A percentile compares a stretch with the other conserved stretches of the same genome.
Conservation (phyloP, 352 stramenopile species). For the Globisporangium polare region DNA sequence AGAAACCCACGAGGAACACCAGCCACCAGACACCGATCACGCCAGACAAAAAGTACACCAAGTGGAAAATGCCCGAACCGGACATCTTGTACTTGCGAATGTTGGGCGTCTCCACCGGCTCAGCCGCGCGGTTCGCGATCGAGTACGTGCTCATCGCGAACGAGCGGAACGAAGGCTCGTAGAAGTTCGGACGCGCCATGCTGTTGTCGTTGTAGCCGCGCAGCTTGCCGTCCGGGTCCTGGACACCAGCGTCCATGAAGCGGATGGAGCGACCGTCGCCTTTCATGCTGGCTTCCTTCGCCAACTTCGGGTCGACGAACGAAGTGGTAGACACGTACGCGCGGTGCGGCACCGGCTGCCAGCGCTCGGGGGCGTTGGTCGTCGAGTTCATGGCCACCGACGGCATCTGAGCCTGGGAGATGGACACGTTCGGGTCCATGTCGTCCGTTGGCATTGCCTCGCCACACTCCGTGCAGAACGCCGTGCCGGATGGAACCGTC, state of each 20-base stretch:
- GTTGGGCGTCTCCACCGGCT: constrained; percentile 86
- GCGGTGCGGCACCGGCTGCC: constrained; percentile 82
- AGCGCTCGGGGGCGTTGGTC: constrained; percentile 74
- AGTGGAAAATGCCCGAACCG: constrained; percentile 75
- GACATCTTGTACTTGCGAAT: constrained; percentile 92
- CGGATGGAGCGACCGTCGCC: constrained; percentile 78
- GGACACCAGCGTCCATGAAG: constrained; percentile 83
- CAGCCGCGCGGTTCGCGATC: constrained; percentile 83
- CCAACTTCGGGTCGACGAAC: constrained; percentile 85
- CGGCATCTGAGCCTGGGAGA: constrained; percentile 85
- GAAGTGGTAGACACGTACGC: constrained; percentile 84
- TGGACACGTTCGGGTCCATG: constrained; percentile 72
- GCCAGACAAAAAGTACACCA: constrained; percentile 79
- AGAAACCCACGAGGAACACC: constrained; percentile 75
- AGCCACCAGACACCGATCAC: constrained; percentile 74
- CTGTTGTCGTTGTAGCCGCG: constrained; percentile 77
- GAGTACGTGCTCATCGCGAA: constrained; percentile 89
- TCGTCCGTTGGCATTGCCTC: constrained; percentile 82
- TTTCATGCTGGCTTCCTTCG: constrained; percentile 69
- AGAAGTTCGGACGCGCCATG: constrained; percentile 74
- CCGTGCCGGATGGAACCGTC: constrained; percentile 73
- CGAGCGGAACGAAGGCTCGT: constrained; percentile 86
- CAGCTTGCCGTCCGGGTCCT: constrained; percentile 82
- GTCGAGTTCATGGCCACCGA: constrained; percentile 78
- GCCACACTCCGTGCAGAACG: constrained; percentile 87